phyloP scores from a whole-genome alignment of 495 filamentous ascomycete genomes.

The Xylaria bambusicola region DNA sequence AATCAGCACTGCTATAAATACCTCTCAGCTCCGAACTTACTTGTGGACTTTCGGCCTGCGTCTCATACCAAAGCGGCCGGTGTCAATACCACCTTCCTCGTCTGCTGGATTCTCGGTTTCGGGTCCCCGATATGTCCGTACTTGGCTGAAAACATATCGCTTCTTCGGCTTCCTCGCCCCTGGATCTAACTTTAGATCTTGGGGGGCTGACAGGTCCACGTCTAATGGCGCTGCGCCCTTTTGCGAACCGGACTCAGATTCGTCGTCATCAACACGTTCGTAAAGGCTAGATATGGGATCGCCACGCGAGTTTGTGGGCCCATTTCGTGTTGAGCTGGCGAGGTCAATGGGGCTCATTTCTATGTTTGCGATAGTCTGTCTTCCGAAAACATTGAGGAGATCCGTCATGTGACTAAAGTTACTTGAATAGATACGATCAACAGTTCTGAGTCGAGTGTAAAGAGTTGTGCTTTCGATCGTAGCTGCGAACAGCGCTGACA shows the following conservation, averaged over 20 bases:
- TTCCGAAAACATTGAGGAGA: constrained; percentile 72
- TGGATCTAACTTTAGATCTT: constrained; percentile 27
- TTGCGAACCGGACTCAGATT: constrained; percentile 30
- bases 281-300: constrained; percentile 20
- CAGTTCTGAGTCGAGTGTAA: constrained; percentile 67
- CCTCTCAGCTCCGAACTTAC: constrained; percentile 43
- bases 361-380: constrained; percentile 77
- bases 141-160: constrained; percentile 64
- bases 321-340: constrained; percentile 17
- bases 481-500: constrained; percentile 71
- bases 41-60: constrained; percentile 59
- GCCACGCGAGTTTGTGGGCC: constrained; percentile 21
- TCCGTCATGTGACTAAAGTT: constrained; percentile 66
- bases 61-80: constrained; percentile 37
- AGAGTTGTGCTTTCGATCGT: constrained; percentile 81
- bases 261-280: constrained; percentile 21
- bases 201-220: constrained; percentile 58
- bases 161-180: constrained; percentile 34
- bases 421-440: constrained; percentile 43
- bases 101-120: constrained; percentile 25
- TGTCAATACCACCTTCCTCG: constrained; percentile 33
- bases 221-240: constrained; percentile 49
- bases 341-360: constrained; percentile 50
- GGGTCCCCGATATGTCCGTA: constrained; percentile 47
- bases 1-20: neutral